Base-by-base conservation (phyloP, 306 rosid species). In the Sindora glabra region DNA sequence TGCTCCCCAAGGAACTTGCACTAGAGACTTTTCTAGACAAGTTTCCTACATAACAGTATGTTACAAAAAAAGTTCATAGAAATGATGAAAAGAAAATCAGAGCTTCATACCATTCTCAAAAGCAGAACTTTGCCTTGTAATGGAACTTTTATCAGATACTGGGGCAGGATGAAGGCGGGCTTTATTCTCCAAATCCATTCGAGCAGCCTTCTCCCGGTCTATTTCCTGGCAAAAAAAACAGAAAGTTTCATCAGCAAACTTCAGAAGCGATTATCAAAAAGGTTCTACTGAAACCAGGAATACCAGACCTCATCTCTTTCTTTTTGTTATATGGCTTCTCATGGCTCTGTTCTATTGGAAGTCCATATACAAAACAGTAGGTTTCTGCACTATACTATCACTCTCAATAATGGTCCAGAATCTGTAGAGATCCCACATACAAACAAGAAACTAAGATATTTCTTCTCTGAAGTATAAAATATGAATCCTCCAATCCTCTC, bases 1-100 rank as follows among this genome's bases (percentile, higher is more conserved):
- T 69, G 84, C 83, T 89, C 47, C 89, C 99, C n/a, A 84, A 56
- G 78, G 97, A 86, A 80, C 94, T 89, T 22, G 97, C 90, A 84
- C 59, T 86, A 48, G 99, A 89, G 62, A 89, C 42, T 74, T 81
- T 84, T 13, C 86, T 81, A 48, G 90, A 72, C 80, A 86, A 72
- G 79, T 71, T 85, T 70, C 97, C 99, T 94, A 73, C 65, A 73
- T 51, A 60, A 67, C 47, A 56, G 41, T 59, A 59, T 42, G 56
- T 67, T 56, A 72, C 65, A 46, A 60, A 62, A 55, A 68, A 26
- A 41, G 29, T 64, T 67, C 11, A 56, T 62, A 50, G 42, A 13
- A 54, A 22, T 55, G 9, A 77, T 57, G 49, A 67, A 42, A 57
- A 32, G 52, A 67, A 54, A n/a, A n/a, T 51, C 26, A 62, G 48